Evolutionary conservation across 768 basidiomycete genomes (phyloP).

Genomic region (Mycena maculata): DNA sequence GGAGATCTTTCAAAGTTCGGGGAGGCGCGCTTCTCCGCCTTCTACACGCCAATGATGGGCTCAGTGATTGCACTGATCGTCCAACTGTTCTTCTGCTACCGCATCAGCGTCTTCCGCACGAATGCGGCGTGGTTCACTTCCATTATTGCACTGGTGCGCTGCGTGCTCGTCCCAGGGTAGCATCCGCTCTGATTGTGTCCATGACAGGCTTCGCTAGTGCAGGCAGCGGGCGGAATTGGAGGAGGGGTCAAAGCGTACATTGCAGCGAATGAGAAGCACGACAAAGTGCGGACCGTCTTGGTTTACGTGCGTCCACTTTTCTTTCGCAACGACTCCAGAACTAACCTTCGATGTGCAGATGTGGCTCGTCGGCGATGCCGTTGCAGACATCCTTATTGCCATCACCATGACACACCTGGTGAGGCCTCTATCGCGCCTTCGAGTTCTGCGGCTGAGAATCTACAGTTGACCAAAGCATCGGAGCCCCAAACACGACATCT

Average conservation of each 20-base stretch:
- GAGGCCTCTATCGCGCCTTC: not conserved
- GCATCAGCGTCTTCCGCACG: constrained; percentile 41
- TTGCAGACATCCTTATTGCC: constrained; percentile 39
- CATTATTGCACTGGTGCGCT: constrained; percentile 30
- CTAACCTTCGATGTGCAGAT: constrained; percentile 23
- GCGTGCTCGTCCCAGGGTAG: no score
- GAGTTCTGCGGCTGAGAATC: not conserved
- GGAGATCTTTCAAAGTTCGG: constrained; percentile 41
- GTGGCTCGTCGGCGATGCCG: constrained; percentile 40
- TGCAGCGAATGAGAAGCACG: constrained; percentile 21
- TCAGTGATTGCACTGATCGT: constrained; percentile 40
- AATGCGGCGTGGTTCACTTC: constrained; percentile 19
- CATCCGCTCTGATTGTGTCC: no score
- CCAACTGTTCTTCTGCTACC: constrained; percentile 47
- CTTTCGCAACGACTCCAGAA: not conserved
- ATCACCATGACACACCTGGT: constrained; percentile 37
- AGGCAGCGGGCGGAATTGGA: constrained; percentile 34
- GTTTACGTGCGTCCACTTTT: constrained; percentile 26
- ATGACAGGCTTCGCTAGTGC: constrained; percentile 22
- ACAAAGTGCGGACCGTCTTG: constrained; percentile 12
- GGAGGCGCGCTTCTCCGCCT: constrained; percentile 36
- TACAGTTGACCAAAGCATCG: constrained; percentile 3
- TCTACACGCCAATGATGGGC: constrained; percentile 43
- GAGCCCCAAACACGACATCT: constrained; percentile 21
- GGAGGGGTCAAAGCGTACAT: constrained; percentile 29